Evolutionary conservation across 768 basidiomycete genomes (phyloP).

Genomic region (Amanita thiersii): DNA sequence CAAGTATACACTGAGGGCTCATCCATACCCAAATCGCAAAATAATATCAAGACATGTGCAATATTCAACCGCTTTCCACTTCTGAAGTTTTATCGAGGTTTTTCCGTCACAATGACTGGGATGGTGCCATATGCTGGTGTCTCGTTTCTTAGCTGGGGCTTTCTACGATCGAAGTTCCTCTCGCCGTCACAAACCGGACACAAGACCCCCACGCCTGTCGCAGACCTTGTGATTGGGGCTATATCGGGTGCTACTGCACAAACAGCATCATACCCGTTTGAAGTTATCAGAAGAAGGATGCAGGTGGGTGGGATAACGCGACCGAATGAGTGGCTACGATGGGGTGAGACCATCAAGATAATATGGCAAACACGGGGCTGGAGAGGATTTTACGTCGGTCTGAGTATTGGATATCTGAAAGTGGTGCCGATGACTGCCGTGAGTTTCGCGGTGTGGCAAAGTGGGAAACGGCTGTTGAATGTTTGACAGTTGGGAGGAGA

Average conservation of each 20-base stretch:
- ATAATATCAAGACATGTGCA: slow-evolving; percentile 15
- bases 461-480: slow-evolving; percentile 50
- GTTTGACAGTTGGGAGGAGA: slow-evolving; percentile 20
- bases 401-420: slow-evolving; percentile 90
- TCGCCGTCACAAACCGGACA: slow-evolving; percentile 31
- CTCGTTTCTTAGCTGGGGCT: slow-evolving; percentile 90
- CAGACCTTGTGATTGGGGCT: slow-evolving; percentile 80
- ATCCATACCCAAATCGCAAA: slow-evolving; percentile 15
- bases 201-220: slow-evolving; percentile 32
- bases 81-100: slow-evolving; percentile 96
- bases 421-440: slow-evolving; percentile 95
- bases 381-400: slow-evolving; percentile 87
- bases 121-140: slow-evolving; percentile 96
- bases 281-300: slow-evolving; percentile 87
- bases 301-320: slow-evolving; percentile 85
- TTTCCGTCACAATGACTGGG: slow-evolving; percentile 82
- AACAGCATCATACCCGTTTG: slow-evolving; percentile 91
- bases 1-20: slow-evolving; percentile 68
- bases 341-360: slow-evolving; percentile 64
- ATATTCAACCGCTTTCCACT: slow-evolving; percentile 60
- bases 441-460: slow-evolving; percentile 87
- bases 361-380: slow-evolving; percentile 68
- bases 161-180: slow-evolving; percentile 51
- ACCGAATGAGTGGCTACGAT: slow-evolving; percentile 71
- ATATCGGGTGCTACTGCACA: slow-evolving; percentile 80